phyloP scores from a whole-genome alignment of 108 stramenopile genomes.

The Pinguiococcus pyrenoidosus region DNA sequence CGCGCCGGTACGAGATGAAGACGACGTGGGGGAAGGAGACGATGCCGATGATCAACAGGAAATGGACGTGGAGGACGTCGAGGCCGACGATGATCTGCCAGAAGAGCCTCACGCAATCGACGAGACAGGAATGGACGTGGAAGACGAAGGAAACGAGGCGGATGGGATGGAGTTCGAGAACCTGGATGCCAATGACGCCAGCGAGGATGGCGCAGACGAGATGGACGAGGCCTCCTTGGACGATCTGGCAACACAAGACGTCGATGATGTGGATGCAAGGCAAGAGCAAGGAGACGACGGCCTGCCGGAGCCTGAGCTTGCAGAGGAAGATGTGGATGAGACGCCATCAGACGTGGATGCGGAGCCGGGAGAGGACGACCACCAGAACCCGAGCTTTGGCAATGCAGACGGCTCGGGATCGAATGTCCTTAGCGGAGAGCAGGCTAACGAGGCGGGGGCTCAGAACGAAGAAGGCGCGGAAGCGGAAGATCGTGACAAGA shows the following conservation, averaged over 20 bases:
- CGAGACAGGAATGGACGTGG: constrained; percentile 19
- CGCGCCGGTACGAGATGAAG: constrained; percentile 21
- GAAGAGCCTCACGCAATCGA: constrained; percentile 39
- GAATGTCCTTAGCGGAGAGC: too few species aligned
- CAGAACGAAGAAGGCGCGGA: not conserved
- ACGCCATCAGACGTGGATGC: too few species aligned
- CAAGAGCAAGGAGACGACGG: not conserved
- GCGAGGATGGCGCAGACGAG: not conserved
- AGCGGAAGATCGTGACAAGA: too few species aligned
- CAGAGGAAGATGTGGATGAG: too few species aligned
- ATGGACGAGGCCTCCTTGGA: not conserved
- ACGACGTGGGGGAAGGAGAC: constrained; percentile 3
- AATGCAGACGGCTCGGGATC: too few species aligned
- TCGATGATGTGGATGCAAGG: not conserved
- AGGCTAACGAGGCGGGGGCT: not conserved
- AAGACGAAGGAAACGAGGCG: constrained; percentile 28
- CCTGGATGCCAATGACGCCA: constrained; percentile 8
- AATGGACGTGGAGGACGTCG: constrained; percentile 56
- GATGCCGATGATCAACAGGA: constrained; percentile 38
- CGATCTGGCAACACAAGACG: too few species aligned
- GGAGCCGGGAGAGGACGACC: too few species aligned
- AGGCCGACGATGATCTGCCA: constrained; percentile 56
- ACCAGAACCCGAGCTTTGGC: too few species aligned
- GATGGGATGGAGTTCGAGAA: constrained; percentile 22
- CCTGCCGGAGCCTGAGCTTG: too few species aligned